Evolutionary conservation across 805 yeast genomes (phyloP), one percentile per base, ranked within the genome.

Genomic region (Ogataea kodamae): DNA sequence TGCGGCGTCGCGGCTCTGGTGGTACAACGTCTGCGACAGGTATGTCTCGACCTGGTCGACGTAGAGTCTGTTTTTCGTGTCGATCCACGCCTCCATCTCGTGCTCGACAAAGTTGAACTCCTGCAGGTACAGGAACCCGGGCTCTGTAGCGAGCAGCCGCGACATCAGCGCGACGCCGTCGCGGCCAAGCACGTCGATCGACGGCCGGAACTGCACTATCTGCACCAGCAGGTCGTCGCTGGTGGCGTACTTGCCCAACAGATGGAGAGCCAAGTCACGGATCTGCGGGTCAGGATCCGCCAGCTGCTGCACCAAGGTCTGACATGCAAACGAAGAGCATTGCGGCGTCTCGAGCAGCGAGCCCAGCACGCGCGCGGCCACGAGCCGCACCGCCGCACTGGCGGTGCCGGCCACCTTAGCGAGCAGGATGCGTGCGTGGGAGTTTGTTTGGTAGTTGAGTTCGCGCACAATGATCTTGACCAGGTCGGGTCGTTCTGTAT

Each of bases 71-170:
- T 70, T 67, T 18, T 67, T 66, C 3, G 60, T 52, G 9, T 65
- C 66, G 2, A 75, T 59, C 95, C 96, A 87, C 10, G 68, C 62
- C 23, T 69, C 72, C 67, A 88, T 73, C 48, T 85, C 89, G 9
- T 57, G 61, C 33, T 75, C 76, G 14, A 86, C 70, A 48, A 76
- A 79, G 29, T 81, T 76, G 22, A 72, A 61, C 10, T 68, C 74
- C 22, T 70, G 66, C 30, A 86, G 60, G 44, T 78, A 81, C 22
- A 67, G 67, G 55, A 84, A 86, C 0, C 97, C 98, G 7, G 61
- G 52, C 0, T 86, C 62, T 0, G 81, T 73, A 4, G 82, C 70
- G 31, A 90, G 60, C 37, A 87, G 71, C 33, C 77, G 72, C 48
- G 80, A 64, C 32, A 86, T 57, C 19, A 89, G 57, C 0, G 76